phyloP scores from a whole-genome alignment of 768 basidiomycete species.

The Neoboletus magnificus region DNA sequence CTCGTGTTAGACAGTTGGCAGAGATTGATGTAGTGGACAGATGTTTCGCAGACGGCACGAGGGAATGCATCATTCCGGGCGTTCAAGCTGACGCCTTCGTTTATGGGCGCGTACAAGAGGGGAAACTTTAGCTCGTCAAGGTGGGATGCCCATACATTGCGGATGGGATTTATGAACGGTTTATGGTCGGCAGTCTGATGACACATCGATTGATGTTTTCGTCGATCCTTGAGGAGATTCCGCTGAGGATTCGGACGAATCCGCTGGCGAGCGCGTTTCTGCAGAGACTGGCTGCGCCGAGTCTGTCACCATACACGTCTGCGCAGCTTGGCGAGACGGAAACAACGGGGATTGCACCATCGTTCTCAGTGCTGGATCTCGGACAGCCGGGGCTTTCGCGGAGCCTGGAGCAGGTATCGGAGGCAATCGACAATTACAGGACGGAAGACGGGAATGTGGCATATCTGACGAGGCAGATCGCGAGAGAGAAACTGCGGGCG shows the following conservation, averaged over 20 bases:
- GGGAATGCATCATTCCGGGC: conserved; percentile 89
- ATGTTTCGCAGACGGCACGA: conserved; percentile 71
- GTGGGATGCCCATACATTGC: conserved; percentile 40
- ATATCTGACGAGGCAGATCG: conserved; percentile 84
- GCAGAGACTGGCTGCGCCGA: conserved; percentile 51
- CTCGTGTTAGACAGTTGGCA: background rate
- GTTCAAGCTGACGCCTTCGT: conserved; percentile 76
- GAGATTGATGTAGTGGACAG: conserved; percentile 38
- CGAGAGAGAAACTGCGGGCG: conserved; percentile 75
- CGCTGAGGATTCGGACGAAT: conserved; percentile 80
- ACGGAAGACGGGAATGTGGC: conserved; percentile 92
- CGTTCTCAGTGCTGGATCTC: conserved; percentile 68
- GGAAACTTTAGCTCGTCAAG: conserved; percentile 82
- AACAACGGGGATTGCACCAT: conserved; percentile 48
- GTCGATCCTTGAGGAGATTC: conserved; percentile 81
- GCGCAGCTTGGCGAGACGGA: conserved; percentile 38
- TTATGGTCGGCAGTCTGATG: conserved; percentile 54
- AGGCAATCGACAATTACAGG: conserved; percentile 80
- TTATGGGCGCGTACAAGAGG: conserved; percentile 78
- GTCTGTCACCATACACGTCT: conserved; percentile 34
- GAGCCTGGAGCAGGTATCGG: conserved; percentile 81
- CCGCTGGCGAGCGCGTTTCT: conserved; percentile 78
- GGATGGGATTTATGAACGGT: conserved; percentile 1
- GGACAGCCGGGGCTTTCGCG: conserved; percentile 65
- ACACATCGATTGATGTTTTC: conserved; percentile 82